Base-by-base conservation (phyloP, 106 monocot genomes). In the Dendrobium chrysotoxum region DNA sequence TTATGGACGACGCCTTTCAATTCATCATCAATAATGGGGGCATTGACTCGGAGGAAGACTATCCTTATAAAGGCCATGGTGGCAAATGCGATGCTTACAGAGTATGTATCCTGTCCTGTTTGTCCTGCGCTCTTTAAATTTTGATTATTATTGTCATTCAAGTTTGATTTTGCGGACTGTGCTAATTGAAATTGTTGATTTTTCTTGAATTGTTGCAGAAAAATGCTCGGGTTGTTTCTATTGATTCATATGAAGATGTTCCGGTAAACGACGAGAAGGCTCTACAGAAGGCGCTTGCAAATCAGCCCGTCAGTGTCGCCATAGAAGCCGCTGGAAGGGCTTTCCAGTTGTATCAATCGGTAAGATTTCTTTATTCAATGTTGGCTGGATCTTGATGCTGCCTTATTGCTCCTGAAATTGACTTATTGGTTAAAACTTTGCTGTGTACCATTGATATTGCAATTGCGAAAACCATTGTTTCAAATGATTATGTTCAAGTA, bases 1-100 rank as follows among this genome's bases (percentile, higher is more conserved):
- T 88, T 30, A 93, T 93, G 92, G 92, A 93, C 81, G 77, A 90
- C 44, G 92, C 86, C 5, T 93, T 93, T 40, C 61, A 90, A 31
- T 93, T 93, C 81, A 93, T 93, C 50, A 85, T 90, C 53, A 83
- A 78, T 38, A 93, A 93, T 67, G 90, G 90, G 7, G 92, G 92
- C 13, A 86, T 93, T 15, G 92, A 93, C 71, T 83, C 88, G 0
- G 92, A 93, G 54, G 77, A 88, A 1, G 92, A 93, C 30, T 93
- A 93, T 47, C 90, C 92, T n/a, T 93, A 88, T 53, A 79, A 78
- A 28, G 85, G 30, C 46, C 30, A 9, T 11, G 83, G 81, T 38
- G 83, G 83, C 65, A 38, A 15, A 28, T 88, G 88, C 80, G 88
- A 88, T 54, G 40, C 26, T 1, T 53, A 78, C 54, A 85, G 82